Percentiles rank a stretch among this genome's conserved stretches.
These are phyloP conservation scores for Lichtheimia ornata DNA, from an alignment of 371 early-diverging fungal species.

Conservation along the genomic window DNA sequence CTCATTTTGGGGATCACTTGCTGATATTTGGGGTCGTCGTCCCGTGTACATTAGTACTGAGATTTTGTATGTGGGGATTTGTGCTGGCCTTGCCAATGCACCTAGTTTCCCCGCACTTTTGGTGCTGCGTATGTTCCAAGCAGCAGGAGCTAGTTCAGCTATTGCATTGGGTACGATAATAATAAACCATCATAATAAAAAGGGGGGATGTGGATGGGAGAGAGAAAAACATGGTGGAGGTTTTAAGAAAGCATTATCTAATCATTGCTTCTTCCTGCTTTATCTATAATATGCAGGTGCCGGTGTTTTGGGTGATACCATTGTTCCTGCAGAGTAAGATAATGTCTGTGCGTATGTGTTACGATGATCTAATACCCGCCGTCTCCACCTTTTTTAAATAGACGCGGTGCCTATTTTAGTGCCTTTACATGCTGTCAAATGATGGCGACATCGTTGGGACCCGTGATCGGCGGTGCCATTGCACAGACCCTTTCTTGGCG, in stretches of 20 bases:
- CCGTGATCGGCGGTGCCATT: slow-evolving; percentile 37
- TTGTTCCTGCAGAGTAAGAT: slow-evolving; percentile 49
- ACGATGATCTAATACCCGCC: too few species aligned
- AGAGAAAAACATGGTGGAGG: background rate
- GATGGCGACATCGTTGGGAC: slow-evolving; percentile 49
- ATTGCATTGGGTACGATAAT: slow-evolving; percentile 49
- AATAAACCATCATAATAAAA: background rate
- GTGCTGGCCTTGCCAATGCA: slow-evolving; percentile 57
- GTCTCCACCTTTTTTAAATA: background rate
- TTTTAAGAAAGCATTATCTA: background rate
- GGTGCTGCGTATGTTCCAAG: slow-evolving; percentile 61
- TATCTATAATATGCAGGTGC: slow-evolving; percentile 14
- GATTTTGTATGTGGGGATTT: slow-evolving; percentile 52
- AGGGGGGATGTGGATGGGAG: too few species aligned
- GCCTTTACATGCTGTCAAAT: slow-evolving; percentile 45
- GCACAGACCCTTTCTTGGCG: slow-evolving; percentile 14
- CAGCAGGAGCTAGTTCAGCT: slow-evolving; percentile 60
- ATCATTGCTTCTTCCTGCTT: background rate
- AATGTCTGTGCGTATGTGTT: background rate
- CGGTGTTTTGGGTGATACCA: slow-evolving; percentile 51
- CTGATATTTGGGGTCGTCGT: slow-evolving; percentile 28
- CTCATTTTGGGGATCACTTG: slow-evolving; percentile 27
- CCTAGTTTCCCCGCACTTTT: slow-evolving; percentile 48
- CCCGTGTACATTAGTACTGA: slow-evolving; percentile 45
- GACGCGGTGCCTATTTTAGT: slow-evolving; percentile 57